Evolutionary conservation across 768 basidiomycete genomes (phyloP).

Genomic region (Gelatoporia subvermispora): DNA sequence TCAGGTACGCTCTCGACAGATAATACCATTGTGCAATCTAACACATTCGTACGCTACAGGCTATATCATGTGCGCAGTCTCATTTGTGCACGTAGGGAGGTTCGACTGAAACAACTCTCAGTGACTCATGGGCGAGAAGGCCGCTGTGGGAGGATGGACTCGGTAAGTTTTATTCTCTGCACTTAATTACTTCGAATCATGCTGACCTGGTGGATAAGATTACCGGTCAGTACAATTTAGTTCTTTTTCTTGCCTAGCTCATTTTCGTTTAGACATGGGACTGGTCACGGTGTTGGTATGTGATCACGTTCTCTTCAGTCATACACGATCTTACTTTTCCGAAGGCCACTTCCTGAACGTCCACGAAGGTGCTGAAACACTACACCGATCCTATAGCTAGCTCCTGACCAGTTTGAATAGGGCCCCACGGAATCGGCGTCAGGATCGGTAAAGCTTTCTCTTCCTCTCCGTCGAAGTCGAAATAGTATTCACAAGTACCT

Average conservation of each 20-base stretch:
- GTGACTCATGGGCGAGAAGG: conserved; percentile 77
- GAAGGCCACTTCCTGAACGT: conserved; percentile 83
- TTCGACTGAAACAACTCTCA: conserved; percentile 21
- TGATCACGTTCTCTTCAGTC: not conserved
- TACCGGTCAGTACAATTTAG: conserved; percentile 42
- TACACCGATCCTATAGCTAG: not conserved
- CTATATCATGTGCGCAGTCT: conserved; percentile 44
- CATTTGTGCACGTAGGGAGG: not conserved
- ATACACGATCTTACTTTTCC: not conserved
- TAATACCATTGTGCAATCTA: not conserved
- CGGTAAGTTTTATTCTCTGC: conserved; percentile 37
- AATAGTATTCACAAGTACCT: not conserved
- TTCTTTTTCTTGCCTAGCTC: not conserved
- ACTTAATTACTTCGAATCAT: not conserved
- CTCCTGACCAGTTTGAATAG: conserved; percentile 18
- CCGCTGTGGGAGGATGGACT: conserved; percentile 85
- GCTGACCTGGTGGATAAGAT: conserved; percentile 35
- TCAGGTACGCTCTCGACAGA: conserved; percentile 42
- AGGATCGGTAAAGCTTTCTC: conserved; percentile 34
- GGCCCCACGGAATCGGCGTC: conserved; percentile 60
- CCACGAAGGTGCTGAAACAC: conserved; percentile 56
- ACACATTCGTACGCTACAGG: conserved; percentile 28
- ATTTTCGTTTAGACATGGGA: conserved; percentile 64
- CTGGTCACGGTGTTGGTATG: conserved; percentile 83
- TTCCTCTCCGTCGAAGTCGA: too few relatives aligned